Evolutionary conservation across 176 grass and related monocot species (phyloP).

Genomic region (Eleusine coracana): DNA sequence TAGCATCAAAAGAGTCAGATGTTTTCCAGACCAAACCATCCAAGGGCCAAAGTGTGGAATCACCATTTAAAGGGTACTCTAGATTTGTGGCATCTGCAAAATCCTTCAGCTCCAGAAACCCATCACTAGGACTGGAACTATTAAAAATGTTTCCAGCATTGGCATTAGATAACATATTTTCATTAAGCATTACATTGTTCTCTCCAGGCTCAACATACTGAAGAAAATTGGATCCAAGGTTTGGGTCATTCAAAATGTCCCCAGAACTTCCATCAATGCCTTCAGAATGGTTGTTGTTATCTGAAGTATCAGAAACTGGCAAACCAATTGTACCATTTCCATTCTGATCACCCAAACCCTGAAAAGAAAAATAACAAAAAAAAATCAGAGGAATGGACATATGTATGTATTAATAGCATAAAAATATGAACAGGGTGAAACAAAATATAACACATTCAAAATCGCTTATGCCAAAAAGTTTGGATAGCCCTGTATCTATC

Average conservation of each 20-base stretch:
- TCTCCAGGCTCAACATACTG: slow-evolving; percentile 46
- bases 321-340: slow-evolving; percentile 39
- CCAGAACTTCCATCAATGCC: slow-evolving; percentile 50
- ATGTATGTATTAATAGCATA: background rate
- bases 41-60: slow-evolving; percentile 48
- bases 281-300: slow-evolving; percentile 48
- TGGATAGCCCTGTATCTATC: background rate
- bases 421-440: slow-evolving; percentile 8
- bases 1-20: slow-evolving; percentile 21
- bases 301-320: slow-evolving; percentile 43
- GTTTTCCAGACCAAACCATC: slow-evolving; percentile 48
- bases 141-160: slow-evolving; percentile 24
- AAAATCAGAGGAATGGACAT: slow-evolving; percentile 27
- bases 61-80: slow-evolving; percentile 36
- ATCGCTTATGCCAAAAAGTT: slow-evolving; percentile 11
- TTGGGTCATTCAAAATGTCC: slow-evolving; percentile 62
- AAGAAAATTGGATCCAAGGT: slow-evolving; percentile 49
- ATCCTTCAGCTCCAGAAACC: slow-evolving; percentile 82
- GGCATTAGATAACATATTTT: slow-evolving; percentile 39
- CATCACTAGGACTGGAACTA: slow-evolving; percentile 56
- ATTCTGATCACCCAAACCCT: slow-evolving; percentile 43
- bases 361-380: slow-evolving; percentile 24
- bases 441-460: slow-evolving; percentile 1
- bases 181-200: slow-evolving; percentile 26
- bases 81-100: slow-evolving; percentile 53